Evolutionary conservation across 2,329 filamentous ascomycete genomes (phyloP).

Genomic region (Purpureocillium takamizusanense): DNA sequence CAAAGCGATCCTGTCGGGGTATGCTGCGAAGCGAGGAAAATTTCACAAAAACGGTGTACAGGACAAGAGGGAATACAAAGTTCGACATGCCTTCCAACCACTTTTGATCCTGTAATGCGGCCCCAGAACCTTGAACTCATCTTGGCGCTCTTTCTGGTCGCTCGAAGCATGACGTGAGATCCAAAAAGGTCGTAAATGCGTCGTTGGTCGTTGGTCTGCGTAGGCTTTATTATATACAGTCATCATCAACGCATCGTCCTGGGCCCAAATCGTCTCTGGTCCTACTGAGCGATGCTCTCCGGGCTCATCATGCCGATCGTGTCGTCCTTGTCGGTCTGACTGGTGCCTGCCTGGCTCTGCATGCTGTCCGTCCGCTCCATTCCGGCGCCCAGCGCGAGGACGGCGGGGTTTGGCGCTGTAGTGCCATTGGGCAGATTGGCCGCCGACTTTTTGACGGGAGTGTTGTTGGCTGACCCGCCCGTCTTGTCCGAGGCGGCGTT

Average conservation of each 20-base stretch:
- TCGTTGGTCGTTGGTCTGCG: too few relatives aligned
- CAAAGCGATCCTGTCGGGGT: not conserved
- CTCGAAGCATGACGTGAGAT: too few relatives aligned
- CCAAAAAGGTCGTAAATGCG: too few relatives aligned
- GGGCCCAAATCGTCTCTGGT: too few relatives aligned
- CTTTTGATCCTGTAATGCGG: too few relatives aligned
- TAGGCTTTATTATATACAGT: not conserved
- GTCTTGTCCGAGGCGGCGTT: constrained; percentile 25
- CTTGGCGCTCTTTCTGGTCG: too few relatives aligned
- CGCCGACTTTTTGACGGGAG: constrained; percentile 46
- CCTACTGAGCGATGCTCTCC: constrained; percentile 55
- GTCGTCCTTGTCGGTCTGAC: constrained; percentile 59
- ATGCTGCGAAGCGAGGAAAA: constrained; percentile 1
- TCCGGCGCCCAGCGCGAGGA: constrained; percentile 29
- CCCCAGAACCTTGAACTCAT: too few relatives aligned
- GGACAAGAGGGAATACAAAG: too few relatives aligned
- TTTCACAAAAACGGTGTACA: not conserved
- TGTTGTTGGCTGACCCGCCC: constrained; percentile 24
- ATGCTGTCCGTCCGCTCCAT: constrained; percentile 53
- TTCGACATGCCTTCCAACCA: too few relatives aligned
- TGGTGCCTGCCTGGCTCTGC: constrained; percentile 49
- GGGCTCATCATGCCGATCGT: constrained; percentile 76
- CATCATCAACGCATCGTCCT: not conserved
- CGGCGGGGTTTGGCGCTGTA: constrained; percentile 27
- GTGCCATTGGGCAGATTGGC: constrained; percentile 24